Evolutionary conservation across 805 yeast species (phyloP).

Genomic region (Starmerella davenportii): DNA sequence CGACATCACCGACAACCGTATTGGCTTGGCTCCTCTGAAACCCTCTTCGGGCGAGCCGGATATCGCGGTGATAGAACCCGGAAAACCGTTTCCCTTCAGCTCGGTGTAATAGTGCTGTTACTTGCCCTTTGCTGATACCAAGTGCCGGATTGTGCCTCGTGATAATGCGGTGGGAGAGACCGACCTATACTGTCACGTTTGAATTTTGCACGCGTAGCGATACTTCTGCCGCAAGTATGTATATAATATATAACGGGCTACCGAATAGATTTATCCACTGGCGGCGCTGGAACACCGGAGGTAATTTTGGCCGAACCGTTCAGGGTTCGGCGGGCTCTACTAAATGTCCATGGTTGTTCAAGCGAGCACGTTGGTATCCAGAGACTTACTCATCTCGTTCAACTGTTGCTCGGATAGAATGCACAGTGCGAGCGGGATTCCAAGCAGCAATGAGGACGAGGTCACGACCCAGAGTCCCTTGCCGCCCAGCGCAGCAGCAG

Average conservation of each 20-base stretch:
- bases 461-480: slow-evolving; percentile 69
- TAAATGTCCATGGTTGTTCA: background rate
- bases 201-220: too few species aligned
- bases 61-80: slow-evolving; percentile 17
- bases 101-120: background rate
- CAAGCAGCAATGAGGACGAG: slow-evolving; percentile 66
- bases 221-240: too few species aligned
- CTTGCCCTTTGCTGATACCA: too few species aligned
- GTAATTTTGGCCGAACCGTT: too few species aligned
- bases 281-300: too few species aligned
- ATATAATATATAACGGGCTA: too few species aligned
- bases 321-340: too few species aligned
- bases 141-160: too few species aligned
- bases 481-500: slow-evolving; percentile 47
- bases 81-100: slow-evolving; percentile 14
- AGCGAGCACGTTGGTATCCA: slow-evolving; percentile 1
- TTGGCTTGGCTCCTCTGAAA: slow-evolving; percentile 35
- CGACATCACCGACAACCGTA: slow-evolving; percentile 37
- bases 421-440: slow-evolving; percentile 82
- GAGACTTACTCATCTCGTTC: slow-evolving; percentile 79
- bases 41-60: slow-evolving; percentile 13
- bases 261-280: too few species aligned
- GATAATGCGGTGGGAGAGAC: too few species aligned
- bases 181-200: too few species aligned
- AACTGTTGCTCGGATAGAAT: slow-evolving; percentile 85